Evolutionary conservation across 1,284 basidiomycete species (phyloP), one percentile per base, ranked within the genome.

Genomic region (Clitocybe nebularis): DNA sequence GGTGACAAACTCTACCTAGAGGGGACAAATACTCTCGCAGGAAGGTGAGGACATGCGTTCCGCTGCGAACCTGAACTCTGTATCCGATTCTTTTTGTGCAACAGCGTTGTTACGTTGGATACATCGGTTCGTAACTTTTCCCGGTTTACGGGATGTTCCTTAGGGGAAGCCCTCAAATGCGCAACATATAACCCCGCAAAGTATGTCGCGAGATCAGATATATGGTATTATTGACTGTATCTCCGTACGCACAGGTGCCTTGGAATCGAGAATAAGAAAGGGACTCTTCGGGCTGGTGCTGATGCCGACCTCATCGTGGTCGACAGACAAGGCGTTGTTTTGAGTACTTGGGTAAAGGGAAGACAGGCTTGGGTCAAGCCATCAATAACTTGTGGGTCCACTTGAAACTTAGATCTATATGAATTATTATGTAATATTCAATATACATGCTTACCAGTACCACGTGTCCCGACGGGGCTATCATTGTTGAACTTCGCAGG

Each of bases 41-140:
- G 92, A 58, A 89, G 83, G 84, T 79, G 46, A 37, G 66, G 23
- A 16, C 24, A 5, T 19, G n/a, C 6, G 10, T 30, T 16, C 13
- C 13, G 39, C 38, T 41, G 53, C 13, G 36, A 46, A 43, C 40
- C 37, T 47, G 36, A 36, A 24, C 20, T 41, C 34, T 13, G 41
- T 16, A 14, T 36, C 32, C 20, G 28, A 34, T 2, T 16, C 4
- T 44, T 19, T 47, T 25, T 22, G 46, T 19, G 36, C 41, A 36
- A 49, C 39, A 88, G 85, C 51, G 86, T 89, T 28, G 77, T 93
- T 30, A 85, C 88, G 1, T 63, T 93, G 47, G 84, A 89, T 62
- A 84, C 81, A 56, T 93, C 88, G 56, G 79, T 94, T 24, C 78
- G 83, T 40, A 94, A 94, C 63, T 86, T 95, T 54, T 75, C 81